Conservation (phyloP, 2,329 filamentous ascomycete species). For the Monosporascus ibericus region DNA sequence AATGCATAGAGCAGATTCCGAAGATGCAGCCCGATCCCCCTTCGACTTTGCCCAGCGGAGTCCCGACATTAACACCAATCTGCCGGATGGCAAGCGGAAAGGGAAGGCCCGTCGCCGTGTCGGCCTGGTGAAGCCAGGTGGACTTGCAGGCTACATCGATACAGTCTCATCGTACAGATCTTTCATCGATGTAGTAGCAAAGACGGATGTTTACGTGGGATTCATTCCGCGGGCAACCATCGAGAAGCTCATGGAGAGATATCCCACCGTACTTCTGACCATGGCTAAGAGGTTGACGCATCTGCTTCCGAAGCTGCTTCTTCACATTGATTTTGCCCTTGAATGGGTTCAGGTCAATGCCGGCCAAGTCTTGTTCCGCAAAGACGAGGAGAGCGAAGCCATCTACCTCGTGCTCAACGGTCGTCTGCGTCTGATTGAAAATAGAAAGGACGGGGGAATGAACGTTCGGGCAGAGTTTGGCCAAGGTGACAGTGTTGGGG, state of each 20-base stretch:
- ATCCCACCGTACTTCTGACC: slow-evolving; percentile 86
- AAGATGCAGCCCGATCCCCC: slow-evolving; percentile 12
- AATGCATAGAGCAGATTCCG: slow-evolving; percentile 28
- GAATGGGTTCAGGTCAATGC: slow-evolving; percentile 98
- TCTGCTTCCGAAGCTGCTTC: slow-evolving; percentile 78
- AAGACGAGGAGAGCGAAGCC: slow-evolving; percentile 91
- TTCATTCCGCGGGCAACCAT: slow-evolving; percentile 82
- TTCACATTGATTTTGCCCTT: slow-evolving; percentile 96
- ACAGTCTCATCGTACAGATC: slow-evolving; percentile 93
- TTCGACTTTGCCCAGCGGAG: slow-evolving; percentile 16
- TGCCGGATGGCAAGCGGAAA: slow-evolving; percentile 19
- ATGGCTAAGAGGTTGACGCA: slow-evolving; percentile 94
- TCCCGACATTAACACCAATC: slow-evolving; percentile 35
- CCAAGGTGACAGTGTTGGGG: slow-evolving; percentile 95
- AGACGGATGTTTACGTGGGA: slow-evolving; percentile 96
- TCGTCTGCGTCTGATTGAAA: slow-evolving; percentile 76
- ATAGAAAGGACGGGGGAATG: slow-evolving; percentile 74
- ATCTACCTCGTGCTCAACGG: slow-evolving; percentile 98
- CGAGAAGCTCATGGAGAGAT: slow-evolving; percentile 86
- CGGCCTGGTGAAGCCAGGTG: slow-evolving; percentile 89
- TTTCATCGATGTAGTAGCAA: slow-evolving; percentile 93
- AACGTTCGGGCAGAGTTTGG: slow-evolving; percentile 88
- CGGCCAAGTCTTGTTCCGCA: slow-evolving; percentile 89
- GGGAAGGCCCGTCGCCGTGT: slow-evolving; percentile 59
- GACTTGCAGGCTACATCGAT: slow-evolving; percentile 88